phyloP scores from a whole-genome alignment of 192 early-diverging fungal species.

The Rhizoclosmatium globosum region DNA sequence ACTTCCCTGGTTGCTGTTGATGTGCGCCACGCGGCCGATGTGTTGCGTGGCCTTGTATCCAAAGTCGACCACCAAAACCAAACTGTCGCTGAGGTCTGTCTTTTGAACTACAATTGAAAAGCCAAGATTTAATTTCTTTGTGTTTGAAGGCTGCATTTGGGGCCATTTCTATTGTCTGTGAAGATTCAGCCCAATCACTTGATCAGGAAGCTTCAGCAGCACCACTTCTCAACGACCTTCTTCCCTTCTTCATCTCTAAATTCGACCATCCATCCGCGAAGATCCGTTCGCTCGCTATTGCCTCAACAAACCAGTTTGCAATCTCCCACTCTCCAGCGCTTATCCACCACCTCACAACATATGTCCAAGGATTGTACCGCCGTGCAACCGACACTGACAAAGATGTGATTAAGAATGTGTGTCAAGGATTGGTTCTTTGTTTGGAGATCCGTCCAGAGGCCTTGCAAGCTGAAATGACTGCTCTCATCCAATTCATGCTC shows the following conservation, averaged over 20 bases:
- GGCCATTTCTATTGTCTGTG: conserved; percentile 94
- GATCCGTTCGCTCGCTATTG: conserved; percentile 83
- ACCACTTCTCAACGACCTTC: conserved; percentile 77
- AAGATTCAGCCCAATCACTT: conserved; percentile 86
- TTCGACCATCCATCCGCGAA: conserved; percentile 79
- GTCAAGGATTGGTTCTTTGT: conserved; percentile 92
- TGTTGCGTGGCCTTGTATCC: conserved; percentile 79
- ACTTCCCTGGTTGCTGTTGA: conserved; percentile 82
- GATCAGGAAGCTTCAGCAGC: conserved; percentile 82
- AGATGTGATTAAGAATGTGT: conserved; percentile 90
- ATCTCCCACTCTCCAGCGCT: conserved; percentile 75
- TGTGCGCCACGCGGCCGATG: conserved; percentile 83
- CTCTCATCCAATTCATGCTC: conserved; percentile 95
- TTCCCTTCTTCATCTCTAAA: conserved; percentile 88
- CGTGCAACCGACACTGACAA: conserved; percentile 83
- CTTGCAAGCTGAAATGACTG: conserved; percentile 85
- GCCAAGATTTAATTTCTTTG: not conserved
- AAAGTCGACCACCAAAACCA: conserved; percentile 76
- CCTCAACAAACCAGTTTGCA: conserved; percentile 89
- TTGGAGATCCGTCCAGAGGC: conserved; percentile 86
- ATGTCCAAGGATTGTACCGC: conserved; percentile 78
- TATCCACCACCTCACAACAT: conserved; percentile 60
- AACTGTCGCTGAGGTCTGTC: conserved; percentile 77
- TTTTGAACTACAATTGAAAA: not conserved
- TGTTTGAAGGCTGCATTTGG: conserved; percentile 76